Evolutionary conservation across 129 eudicot species (phyloP).

Genomic region (Artemisia argyi): DNA sequence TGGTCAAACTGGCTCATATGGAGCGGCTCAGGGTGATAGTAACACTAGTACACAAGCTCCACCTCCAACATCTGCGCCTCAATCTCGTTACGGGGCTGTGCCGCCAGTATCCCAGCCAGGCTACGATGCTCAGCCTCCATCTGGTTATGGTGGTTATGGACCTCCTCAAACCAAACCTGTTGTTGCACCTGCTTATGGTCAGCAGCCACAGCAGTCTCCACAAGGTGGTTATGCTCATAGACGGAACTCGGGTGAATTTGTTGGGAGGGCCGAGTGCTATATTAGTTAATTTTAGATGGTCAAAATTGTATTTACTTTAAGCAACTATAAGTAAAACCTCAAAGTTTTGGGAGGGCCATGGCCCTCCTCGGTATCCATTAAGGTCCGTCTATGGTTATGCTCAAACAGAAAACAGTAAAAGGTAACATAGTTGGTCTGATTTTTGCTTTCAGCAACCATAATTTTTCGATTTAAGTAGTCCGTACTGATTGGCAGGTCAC

Average conservation of each 20-base stretch:
- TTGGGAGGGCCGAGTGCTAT: no score
- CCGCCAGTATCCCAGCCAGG: conserved; percentile 74
- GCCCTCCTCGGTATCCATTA: no score
- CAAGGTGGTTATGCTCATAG: conserved; percentile 81
- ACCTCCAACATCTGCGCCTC: conserved; percentile 43
- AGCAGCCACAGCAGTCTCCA: conserved; percentile 66
- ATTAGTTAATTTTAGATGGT: no score
- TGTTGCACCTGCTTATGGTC: conserved; percentile 60
- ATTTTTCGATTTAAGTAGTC: no score
- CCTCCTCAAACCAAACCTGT: conserved; percentile 68
- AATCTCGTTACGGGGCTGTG: conserved; percentile 43
- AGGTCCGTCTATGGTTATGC: no score
- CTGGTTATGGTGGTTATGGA: conserved; percentile 66
- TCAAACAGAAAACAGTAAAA: background rate
- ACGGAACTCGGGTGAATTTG: no score
- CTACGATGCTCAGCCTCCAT: conserved; percentile 33
- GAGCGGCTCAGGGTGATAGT: conserved; percentile 52
- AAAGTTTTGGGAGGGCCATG: no score
- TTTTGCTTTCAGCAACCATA: no score
- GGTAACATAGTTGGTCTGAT: no score
- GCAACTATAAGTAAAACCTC: no score
- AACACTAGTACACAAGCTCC: conserved; percentile 56
- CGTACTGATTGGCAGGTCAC: no score
- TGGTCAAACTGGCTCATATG: conserved; percentile 64
- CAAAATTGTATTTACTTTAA: no score